Base-by-base conservation (phyloP, 2,329 filamentous ascomycete genomes). In the Hymenotorrendiella dingleyae region DNA sequence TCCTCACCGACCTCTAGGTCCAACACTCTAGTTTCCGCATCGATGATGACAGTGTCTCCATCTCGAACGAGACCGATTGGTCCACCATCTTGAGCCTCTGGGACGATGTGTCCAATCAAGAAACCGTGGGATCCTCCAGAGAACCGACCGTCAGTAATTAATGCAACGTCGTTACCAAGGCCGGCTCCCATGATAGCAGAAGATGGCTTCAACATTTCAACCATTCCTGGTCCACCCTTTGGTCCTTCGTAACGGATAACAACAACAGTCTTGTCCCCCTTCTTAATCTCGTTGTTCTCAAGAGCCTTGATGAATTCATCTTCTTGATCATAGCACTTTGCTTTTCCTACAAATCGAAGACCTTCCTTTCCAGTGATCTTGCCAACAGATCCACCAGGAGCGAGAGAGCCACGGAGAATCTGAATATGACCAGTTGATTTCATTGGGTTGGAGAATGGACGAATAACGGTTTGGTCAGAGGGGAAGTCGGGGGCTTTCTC, bases 331-430 rank as follows among this genome's bases (percentile, higher is more conserved):
- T 81, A 87, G 54, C 82, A 80, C 52, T 78, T 79, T 2, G 83
- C 83, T 57, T 80, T 84, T 37, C 83, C 83, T 2, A 70, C 75
- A 64, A 87, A 87, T 7, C 67, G 58, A 10, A 76, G 72, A 17
- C 83, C 83, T 64, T 87, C 83, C 63, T 87, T 86, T 32, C 83
- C 83, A 2, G 83, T 87, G 60, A 87, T 87, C 66, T 87, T 87
- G 34, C 81, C 83, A 1, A 87, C 83, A 48, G 72, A 76, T 37
- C 83, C 83, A 43, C 77, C 82, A 0, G 83, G 83, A 3, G 83
- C 81, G 27, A 87, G 70, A 14, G 73, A 79, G 22, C 83, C 83
- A 37, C 80, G 74, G 6, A 87, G 71, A 54, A 87, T 86, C 65
- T 85, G 81, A 52, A 87, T 78, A 58, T 87, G 83, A 27, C 83